phyloP scores from a whole-genome alignment of 2,329 filamentous ascomycete species.

The Triangularia verruculosa region DNA sequence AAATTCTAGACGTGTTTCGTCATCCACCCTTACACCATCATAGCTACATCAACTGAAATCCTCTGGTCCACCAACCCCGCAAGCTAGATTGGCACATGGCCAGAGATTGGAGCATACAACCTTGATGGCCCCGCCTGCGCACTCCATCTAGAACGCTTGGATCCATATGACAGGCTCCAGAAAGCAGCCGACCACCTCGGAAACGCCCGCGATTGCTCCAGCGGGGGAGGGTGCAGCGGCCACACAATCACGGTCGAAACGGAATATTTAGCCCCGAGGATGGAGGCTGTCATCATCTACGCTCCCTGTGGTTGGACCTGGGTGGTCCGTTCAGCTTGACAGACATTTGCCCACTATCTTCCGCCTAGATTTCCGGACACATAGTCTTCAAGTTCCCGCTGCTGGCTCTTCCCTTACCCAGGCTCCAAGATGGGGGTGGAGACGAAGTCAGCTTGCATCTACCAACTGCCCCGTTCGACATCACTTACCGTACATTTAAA shows the following conservation, averaged over 20 bases:
- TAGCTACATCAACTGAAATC: not conserved
- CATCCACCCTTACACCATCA: too few species aligned
- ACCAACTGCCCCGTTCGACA: too few species aligned
- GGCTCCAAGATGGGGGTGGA: too few species aligned
- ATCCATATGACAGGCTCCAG: not conserved
- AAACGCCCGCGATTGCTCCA: not conserved
- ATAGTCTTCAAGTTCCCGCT: too few species aligned
- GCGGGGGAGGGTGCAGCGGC: not conserved
- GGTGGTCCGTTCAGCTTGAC: not conserved
- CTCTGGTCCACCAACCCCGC: not conserved
- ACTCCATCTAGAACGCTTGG: not conserved
- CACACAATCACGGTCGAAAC: not conserved
- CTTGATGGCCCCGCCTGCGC: not conserved
- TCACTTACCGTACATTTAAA: too few species aligned
- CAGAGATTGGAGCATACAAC: not conserved
- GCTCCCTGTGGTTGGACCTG: not conserved
- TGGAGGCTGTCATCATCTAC: not conserved
- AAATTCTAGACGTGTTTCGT: too few species aligned
- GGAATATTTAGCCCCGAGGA: not conserved
- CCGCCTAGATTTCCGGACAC: not conserved
- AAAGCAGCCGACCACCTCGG: not conserved
- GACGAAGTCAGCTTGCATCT: too few species aligned
- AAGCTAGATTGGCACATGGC: not conserved
- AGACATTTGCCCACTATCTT: not conserved
- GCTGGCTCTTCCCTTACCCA: too few species aligned